Conservation (phyloP, 106 monocot genomes). For the Iris macrosiphon region DNA sequence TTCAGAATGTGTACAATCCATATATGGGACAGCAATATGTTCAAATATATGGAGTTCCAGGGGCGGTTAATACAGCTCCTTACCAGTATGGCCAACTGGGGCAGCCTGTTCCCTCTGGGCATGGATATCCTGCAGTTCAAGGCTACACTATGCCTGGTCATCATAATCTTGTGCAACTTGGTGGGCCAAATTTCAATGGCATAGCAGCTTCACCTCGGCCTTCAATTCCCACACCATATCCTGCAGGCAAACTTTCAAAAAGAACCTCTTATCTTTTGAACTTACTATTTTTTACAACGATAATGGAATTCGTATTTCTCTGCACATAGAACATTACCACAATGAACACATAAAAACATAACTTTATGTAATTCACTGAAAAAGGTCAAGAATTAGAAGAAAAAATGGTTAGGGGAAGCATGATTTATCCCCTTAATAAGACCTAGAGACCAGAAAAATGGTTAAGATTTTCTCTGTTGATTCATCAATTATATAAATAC, state of each 20-base stretch:
- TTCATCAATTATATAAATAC: too few species aligned
- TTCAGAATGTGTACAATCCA: constrained; percentile 54
- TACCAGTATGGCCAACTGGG: constrained; percentile 50
- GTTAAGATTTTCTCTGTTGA: too few species aligned
- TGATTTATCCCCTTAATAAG: too few species aligned
- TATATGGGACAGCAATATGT: constrained; percentile 58
- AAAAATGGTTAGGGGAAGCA: too few species aligned
- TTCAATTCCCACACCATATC: constrained; percentile 40
- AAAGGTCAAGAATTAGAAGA: too few species aligned
- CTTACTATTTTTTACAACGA: too few species aligned
- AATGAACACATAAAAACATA: too few species aligned
- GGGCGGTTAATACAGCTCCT: constrained; percentile 32
- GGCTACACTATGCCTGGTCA: constrained; percentile 48
- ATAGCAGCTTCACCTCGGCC: constrained; percentile 33
- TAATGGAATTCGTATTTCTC: too few species aligned
- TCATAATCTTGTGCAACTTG: constrained; percentile 39
- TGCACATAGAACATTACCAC: too few species aligned
- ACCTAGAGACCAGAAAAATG: too few species aligned
- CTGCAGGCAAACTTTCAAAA: constrained; percentile 34
- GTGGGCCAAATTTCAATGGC: constrained; percentile 48
- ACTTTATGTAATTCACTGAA: too few species aligned
- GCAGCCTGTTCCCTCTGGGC: constrained; percentile 41
- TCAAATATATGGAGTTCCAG: constrained; percentile 63
- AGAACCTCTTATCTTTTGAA: neutral
- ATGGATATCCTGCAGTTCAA: constrained; percentile 35